Percentiles rank a stretch among this genome's conserved stretches.
Conservation (phyloP, 257 asterid genomes). For the Gentiana macrophylla region DNA sequence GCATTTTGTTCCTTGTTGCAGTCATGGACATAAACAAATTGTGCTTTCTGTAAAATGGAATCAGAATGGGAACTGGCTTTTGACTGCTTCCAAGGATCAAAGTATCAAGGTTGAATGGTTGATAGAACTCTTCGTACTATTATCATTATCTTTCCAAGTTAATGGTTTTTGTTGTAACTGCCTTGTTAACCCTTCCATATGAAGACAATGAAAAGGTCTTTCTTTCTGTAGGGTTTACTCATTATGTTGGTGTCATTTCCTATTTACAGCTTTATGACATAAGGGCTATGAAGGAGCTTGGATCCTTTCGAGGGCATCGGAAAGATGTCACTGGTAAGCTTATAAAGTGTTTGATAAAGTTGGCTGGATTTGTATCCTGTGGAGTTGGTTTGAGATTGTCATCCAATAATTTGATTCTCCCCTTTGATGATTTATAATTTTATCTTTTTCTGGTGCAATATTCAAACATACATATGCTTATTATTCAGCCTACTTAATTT, state of each 20-base stretch:
- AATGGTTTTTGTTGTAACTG: no score
- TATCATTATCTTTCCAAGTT: no score
- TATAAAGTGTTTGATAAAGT: neutral
- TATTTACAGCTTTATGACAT: conserved; percentile 81
- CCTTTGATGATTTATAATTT: neutral
- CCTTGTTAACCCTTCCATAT: no score
- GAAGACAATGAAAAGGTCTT: no score
- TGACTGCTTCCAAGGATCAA: conserved; percentile 96
- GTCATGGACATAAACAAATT: conserved; percentile 95
- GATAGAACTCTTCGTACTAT: conserved; percentile 5
- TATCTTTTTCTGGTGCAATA: neutral
- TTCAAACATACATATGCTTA: neutral
- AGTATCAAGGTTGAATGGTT: conserved; percentile 54
- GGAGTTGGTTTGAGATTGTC: neutral
- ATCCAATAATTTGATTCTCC: neutral
- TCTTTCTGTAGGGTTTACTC: neutral
- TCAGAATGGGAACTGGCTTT: conserved; percentile 96
- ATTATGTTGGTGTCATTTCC: conserved; percentile 9
- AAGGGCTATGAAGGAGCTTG: conserved; percentile 98
- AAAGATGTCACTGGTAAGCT: conserved; percentile 85
- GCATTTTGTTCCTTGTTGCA: conserved; percentile 24
- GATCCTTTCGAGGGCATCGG: conserved; percentile 91
- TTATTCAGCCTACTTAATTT: no score
- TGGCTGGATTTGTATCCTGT: no score
- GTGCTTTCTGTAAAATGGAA: conserved; percentile 92